These are phyloP conservation scores for Raddia guianensis DNA, from an alignment of 176 grass and related monocot species.

Conservation along the genomic window DNA sequence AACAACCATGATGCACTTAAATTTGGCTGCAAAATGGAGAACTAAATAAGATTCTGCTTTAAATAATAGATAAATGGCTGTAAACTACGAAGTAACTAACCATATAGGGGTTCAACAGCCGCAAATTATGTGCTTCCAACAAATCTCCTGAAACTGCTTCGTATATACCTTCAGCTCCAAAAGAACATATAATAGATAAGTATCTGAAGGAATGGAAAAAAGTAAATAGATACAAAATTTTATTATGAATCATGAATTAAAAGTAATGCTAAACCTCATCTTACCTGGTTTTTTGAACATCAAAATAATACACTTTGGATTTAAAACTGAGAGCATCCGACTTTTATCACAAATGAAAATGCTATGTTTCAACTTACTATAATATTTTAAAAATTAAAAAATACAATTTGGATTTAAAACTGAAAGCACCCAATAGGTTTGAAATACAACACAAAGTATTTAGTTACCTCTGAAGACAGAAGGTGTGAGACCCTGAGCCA, in stretches of 20 bases:
- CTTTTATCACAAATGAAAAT: neutral
- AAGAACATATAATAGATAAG: constrained; percentile 35
- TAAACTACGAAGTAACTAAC: constrained; percentile 43
- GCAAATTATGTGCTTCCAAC: constrained; percentile 65
- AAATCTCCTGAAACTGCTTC: constrained; percentile 83
- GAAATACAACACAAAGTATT: neutral
- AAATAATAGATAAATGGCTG: constrained; percentile 16
- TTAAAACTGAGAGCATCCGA: neutral
- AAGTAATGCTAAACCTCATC: neutral
- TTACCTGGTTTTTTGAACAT: neutral
- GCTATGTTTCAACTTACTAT: neutral
- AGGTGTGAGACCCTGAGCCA: neutral
- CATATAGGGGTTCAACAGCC: constrained; percentile 89
- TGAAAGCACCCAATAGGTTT: neutral
- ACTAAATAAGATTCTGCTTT: constrained; percentile 11
- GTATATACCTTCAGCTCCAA: constrained; percentile 75
- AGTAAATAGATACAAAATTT: neutral
- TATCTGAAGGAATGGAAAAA: constrained; percentile 1
- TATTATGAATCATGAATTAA: neutral
- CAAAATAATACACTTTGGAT: neutral
- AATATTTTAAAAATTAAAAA: neutral
- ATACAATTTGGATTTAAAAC: neutral
- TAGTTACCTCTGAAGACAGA: neutral
- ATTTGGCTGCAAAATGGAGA: constrained; percentile 68
- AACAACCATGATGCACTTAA: constrained; percentile 98